Evolutionary conservation across 2,329 filamentous ascomycete species (phyloP).

Genomic region (Pseudocercospora cruenta): DNA sequence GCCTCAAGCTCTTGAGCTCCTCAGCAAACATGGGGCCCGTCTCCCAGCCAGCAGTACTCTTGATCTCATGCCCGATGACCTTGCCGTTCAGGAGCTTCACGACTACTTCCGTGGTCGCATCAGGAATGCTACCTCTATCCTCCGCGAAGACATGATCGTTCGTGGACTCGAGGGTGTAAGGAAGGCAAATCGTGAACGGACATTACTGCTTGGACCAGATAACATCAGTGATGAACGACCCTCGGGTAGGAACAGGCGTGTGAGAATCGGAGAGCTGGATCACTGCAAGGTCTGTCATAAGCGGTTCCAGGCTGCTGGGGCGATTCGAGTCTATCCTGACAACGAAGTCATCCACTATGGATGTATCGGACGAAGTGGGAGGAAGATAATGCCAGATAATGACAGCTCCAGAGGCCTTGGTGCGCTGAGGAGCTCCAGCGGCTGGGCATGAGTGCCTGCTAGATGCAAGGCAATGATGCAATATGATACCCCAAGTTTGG

Average conservation of each 20-base stretch:
- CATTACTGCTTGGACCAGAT: slow-evolving; percentile 75
- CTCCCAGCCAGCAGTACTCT: slow-evolving; percentile 86
- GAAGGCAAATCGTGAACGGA: slow-evolving; percentile 74
- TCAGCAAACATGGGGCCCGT: slow-evolving; percentile 90
- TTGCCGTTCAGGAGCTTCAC: slow-evolving; percentile 78
- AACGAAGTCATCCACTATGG: slow-evolving; percentile 55
- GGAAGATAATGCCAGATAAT: slow-evolving; percentile 18
- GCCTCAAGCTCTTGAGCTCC: slow-evolving; percentile 77
- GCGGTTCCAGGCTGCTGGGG: slow-evolving; percentile 78
- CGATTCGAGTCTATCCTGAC: slow-evolving; percentile 86
- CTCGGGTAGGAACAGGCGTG: slow-evolving; percentile 64
- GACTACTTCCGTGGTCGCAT: slow-evolving; percentile 93
- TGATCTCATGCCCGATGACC: slow-evolving; percentile 77
- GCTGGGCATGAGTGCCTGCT: slow-evolving; percentile 13
- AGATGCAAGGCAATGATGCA: background rate
- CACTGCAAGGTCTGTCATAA: slow-evolving; percentile 94
- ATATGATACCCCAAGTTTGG: background rate
- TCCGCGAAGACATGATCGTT: slow-evolving; percentile 79
- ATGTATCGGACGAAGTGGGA: slow-evolving; percentile 42
- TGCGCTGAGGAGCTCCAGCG: slow-evolving; percentile 17
- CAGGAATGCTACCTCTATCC: slow-evolving; percentile 76
- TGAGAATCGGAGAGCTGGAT: slow-evolving; percentile 82
- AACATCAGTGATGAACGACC: slow-evolving; percentile 59
- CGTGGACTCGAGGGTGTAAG: slow-evolving; percentile 76
- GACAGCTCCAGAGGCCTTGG: slow-evolving; percentile 11